A percentile compares a stretch with the other conserved stretches of the same genome.
Conservation (phyloP, 192 early-diverging fungal genomes). For the Coemansia umbellata region DNA sequence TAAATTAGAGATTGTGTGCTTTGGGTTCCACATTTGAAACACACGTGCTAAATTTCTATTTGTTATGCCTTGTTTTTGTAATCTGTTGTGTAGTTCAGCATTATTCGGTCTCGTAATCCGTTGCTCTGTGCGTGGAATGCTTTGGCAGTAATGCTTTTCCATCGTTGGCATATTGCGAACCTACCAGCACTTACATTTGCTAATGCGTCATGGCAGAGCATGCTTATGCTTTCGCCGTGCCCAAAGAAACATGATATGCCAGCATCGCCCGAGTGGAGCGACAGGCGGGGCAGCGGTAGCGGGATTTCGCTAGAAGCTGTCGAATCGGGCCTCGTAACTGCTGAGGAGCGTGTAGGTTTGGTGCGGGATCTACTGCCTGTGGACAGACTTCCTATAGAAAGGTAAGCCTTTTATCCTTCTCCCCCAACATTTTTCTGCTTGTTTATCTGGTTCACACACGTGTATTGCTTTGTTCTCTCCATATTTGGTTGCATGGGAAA, state of each 20-base stretch:
- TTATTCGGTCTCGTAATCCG: slow-evolving; percentile 43
- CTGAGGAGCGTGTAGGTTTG: slow-evolving; percentile 19
- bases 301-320: slow-evolving; percentile 3
- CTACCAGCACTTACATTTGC: slow-evolving; percentile 31
- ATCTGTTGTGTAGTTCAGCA: slow-evolving; percentile 50
- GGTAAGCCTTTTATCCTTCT: slow-evolving; percentile 18
- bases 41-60: too few species aligned
- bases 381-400: slow-evolving; percentile 33
- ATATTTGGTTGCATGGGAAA: too few species aligned
- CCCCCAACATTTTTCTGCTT: neutral
- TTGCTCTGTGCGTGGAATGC: slow-evolving; percentile 48
- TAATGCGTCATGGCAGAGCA: slow-evolving; percentile 29
- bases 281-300: neutral
- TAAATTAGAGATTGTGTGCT: too few species aligned
- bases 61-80: neutral
- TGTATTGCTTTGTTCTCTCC: too few species aligned
- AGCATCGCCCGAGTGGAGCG: neutral
- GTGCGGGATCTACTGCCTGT: slow-evolving; percentile 32
- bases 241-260: neutral
- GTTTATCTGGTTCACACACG: too few species aligned
- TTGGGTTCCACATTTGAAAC: too few species aligned
- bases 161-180: slow-evolving; percentile 43
- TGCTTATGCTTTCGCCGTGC: slow-evolving; percentile 18
- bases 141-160: slow-evolving; percentile 35
- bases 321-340: slow-evolving; percentile 11